Percentiles rank a stretch among this genome's conserved stretches.
Evolutionary conservation across 2,329 filamentous ascomycete species (phyloP).

Genomic region (Phialocephala subalpina): DNA sequence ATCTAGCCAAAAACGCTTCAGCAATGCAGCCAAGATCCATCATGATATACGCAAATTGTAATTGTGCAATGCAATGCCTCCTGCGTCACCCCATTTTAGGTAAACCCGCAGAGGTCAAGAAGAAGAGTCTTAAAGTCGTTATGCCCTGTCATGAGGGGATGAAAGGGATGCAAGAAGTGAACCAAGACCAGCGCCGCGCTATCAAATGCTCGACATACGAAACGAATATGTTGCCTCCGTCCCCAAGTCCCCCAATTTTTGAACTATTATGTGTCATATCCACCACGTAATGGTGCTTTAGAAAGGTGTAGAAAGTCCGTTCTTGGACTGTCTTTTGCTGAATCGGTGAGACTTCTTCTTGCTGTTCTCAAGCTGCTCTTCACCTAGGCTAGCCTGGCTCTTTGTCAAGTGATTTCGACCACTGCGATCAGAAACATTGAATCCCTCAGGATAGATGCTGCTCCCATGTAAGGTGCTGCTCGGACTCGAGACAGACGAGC

Average conservation of each 20-base stretch:
- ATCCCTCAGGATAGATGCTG: conserved; percentile 60
- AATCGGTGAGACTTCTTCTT: conserved; percentile 74
- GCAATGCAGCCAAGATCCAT: conserved; percentile 28
- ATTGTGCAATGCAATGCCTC: conserved; percentile 12
- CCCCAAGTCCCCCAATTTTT: conserved; percentile 12
- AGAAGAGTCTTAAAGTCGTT: conserved; percentile 33
- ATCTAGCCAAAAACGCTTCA: conserved; percentile 25
- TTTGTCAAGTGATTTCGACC: conserved; percentile 67
- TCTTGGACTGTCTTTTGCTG: conserved; percentile 93
- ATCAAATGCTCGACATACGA: conserved; percentile 45
- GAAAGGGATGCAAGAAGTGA: conserved; percentile 39
- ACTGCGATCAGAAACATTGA: conserved; percentile 59
- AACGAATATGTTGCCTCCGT: conserved; percentile 26
- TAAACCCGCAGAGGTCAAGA: conserved; percentile 10
- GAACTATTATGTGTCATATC: conserved; percentile 6
- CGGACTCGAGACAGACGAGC: conserved; percentile 78
- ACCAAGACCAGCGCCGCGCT: conserved; percentile 46
- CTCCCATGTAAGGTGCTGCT: conserved; percentile 71
- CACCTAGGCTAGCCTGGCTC: conserved; percentile 60
- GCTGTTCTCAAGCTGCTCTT: conserved; percentile 45
- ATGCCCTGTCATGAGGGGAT: conserved; percentile 22
- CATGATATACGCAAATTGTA: conserved; percentile 19
- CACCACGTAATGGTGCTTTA: neutral
- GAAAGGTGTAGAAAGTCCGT: conserved; percentile 89
- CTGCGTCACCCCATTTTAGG: conserved; percentile 13